Conservation (phyloP, 352 stramenopile species). For the Pseudoperonospora humuli region DNA sequence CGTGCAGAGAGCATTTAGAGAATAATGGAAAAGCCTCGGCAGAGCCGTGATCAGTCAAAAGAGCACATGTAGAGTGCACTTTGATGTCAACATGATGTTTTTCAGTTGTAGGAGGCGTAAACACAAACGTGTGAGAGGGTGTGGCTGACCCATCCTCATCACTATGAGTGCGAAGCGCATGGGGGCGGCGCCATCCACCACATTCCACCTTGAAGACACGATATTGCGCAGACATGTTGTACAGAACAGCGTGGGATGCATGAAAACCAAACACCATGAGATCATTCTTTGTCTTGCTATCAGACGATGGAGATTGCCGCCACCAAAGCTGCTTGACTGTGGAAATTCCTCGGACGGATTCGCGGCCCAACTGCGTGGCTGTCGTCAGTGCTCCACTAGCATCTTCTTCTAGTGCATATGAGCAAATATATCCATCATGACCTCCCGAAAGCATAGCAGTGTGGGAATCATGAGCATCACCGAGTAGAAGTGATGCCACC, state of each 20-base stretch:
- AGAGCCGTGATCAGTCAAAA: constrained; percentile 4
- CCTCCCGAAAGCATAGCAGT: constrained; percentile 51
- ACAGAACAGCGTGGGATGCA: constrained; percentile 53
- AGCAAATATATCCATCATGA: constrained; percentile 80
- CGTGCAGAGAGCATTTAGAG: constrained; percentile 40
- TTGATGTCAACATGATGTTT: constrained; percentile 50
- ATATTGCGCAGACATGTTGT: constrained; percentile 69
- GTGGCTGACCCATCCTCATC: constrained; percentile 18
- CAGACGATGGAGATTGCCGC: constrained; percentile 4
- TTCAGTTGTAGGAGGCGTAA: constrained; percentile 45
- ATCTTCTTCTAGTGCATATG: constrained; percentile 31
- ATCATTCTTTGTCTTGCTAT: constrained; percentile 15
- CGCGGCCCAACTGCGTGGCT: constrained; percentile 36
- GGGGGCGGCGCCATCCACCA: constrained; percentile 74
- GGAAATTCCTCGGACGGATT: constrained; percentile 70
- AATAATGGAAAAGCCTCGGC: constrained; percentile 10
- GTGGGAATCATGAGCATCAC: constrained; percentile 1
- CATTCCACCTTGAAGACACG: constrained; percentile 71
- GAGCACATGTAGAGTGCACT: constrained; percentile 45
- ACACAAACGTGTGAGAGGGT: constrained; percentile 55
- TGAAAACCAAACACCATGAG: constrained; percentile 84
- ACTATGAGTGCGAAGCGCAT: constrained; percentile 35
- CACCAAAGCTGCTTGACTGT: constrained; percentile 67
- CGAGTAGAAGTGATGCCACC: constrained; percentile 48
- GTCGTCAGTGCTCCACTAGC: constrained; percentile 19